Evolutionary conservation across 1,284 basidiomycete species (phyloP), one percentile per base, ranked within the genome.

Genomic region (Ustilago loliicola): DNA sequence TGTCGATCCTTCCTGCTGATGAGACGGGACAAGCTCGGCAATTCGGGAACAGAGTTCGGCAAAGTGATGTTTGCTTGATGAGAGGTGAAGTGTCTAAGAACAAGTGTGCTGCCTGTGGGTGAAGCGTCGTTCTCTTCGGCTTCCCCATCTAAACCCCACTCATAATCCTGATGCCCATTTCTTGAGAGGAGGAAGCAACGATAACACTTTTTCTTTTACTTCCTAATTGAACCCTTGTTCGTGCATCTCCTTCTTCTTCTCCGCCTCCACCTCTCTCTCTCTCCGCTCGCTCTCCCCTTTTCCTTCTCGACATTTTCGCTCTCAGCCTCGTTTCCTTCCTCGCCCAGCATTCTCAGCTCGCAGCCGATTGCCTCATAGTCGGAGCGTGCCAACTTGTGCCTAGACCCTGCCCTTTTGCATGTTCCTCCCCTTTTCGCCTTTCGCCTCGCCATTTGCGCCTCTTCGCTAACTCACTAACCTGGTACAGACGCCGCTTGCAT

Each of bases 181-280:
- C 36, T 38, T 8, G 15, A 3, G 36, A 38, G 13, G 9, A 38
- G 13, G 9, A 38, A 38, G 36, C 7, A 38, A 15, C 36, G 36
- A 3, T 34, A 34, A 8, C 3, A 38, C 3, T 15, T 3, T 23
- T 27, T 30, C 55, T 57, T 45, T 29, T 27, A 30, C 55, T 17
- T 19, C 47, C 32, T 45, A 45, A 45, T 23, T 45, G n/a, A 17
- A 17, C 21, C 27, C 19, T 47, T 27, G 30, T 3, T 21, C 54
- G 4, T 55, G n/a, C 54, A 17, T 38, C 34, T 40, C 54, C 36
- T 21, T 11, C 34, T 40, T 23, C 36, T 55, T 32, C 54, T 40
- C 36, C 21, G 15, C 15, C 54, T 40, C 36, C 55, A 27, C 40
- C 55, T 45, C 42, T 13, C 1, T 23, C 52, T 55, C 21, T 32